Evolutionary conservation across 495 filamentous ascomycete genomes (phyloP), one percentile per base, ranked within the genome.

Genomic region (Geopyxis carbonaria): DNA sequence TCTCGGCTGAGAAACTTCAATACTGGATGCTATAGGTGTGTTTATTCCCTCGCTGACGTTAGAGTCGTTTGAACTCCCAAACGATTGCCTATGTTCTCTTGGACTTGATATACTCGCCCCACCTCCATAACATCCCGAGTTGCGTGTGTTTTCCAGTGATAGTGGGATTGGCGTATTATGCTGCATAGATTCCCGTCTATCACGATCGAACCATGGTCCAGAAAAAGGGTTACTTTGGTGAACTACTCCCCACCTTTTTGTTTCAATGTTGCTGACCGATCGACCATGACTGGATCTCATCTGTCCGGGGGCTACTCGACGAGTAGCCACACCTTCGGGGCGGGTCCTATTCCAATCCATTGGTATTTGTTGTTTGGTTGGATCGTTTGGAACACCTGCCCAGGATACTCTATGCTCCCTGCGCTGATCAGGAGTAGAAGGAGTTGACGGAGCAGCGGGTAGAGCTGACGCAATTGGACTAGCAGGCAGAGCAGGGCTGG

Each of bases 21-120:
- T 35, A 4, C 36, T 37, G 19, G 32, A 39, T 15, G 50, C 47
- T 8, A 45, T 44, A 13, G 51, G 51, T 3, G 51, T 54, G n/a
- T 38, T 37, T 4, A 53, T 37, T 16, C 51, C 50, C 16, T 54
- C 51, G 13, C 51, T 54, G 18, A 46, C 50, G 21, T 42, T 48
- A 1, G 50, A 48, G 24, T 54, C 51, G 5, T 25, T 23, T 10
- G 45, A 46, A 25, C 50, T 53, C 19, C 51, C 51, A 45, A 54
- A 45, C 0, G 50, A 53, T 31, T 45, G 36, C 9, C 43, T 28
- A 33, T 45, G 48, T 40, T 54, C 50, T 20, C 42, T 42, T 22
- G 47, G 46, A n/a, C 50, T 52, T 11, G 49, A 37, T 24, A 47
- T 45, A n/a, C 44, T 45, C 5, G 42, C 31, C 25, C 44, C 46